phyloP scores from a whole-genome alignment of 2,329 filamentous ascomycete species.

The Orbilia brochopaga region DNA sequence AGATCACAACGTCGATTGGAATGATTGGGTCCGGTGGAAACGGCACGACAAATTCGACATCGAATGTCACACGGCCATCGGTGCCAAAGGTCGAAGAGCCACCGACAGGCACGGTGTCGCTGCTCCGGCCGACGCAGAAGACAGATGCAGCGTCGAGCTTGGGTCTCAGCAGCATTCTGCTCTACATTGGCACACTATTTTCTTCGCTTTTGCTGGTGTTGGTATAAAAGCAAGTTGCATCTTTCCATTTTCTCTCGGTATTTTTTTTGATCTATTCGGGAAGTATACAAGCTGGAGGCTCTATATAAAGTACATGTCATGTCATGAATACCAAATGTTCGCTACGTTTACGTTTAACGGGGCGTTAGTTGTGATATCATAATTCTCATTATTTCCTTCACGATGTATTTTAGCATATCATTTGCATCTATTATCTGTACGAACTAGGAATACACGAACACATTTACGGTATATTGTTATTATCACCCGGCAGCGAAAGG shows the following conservation, averaged over 20 bases:
- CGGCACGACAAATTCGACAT: slow-evolving; percentile 11
- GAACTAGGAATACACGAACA: too few relatives aligned
- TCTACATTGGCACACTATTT: slow-evolving; percentile 34
- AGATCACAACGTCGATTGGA: slow-evolving; percentile 1
- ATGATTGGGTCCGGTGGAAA: background rate
- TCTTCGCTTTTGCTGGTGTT: slow-evolving; percentile 34
- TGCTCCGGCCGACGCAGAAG: slow-evolving; percentile 15
- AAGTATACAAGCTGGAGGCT: too few relatives aligned
- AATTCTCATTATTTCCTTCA: too few relatives aligned
- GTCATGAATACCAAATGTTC: too few relatives aligned
- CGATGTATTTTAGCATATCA: too few relatives aligned
- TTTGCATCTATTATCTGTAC: too few relatives aligned
- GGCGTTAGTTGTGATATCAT: too few relatives aligned
- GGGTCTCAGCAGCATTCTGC: slow-evolving; percentile 21
- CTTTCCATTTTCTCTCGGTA: background rate
- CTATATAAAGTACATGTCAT: too few relatives aligned
- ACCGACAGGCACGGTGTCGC: slow-evolving; percentile 21
- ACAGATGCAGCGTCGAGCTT: slow-evolving; percentile 33
- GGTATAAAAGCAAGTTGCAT: slow-evolving; percentile 20
- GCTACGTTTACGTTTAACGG: too few relatives aligned
- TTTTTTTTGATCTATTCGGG: slow-evolving; percentile 1
- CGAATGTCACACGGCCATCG: slow-evolving; percentile 15
- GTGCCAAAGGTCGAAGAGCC: slow-evolving; percentile 8
- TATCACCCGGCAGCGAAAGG: too few relatives aligned
- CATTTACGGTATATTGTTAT: too few relatives aligned